These are phyloP conservation scores for Dryas drummondii DNA, from an alignment of 306 rosid species.

Conservation along the genomic window DNA sequence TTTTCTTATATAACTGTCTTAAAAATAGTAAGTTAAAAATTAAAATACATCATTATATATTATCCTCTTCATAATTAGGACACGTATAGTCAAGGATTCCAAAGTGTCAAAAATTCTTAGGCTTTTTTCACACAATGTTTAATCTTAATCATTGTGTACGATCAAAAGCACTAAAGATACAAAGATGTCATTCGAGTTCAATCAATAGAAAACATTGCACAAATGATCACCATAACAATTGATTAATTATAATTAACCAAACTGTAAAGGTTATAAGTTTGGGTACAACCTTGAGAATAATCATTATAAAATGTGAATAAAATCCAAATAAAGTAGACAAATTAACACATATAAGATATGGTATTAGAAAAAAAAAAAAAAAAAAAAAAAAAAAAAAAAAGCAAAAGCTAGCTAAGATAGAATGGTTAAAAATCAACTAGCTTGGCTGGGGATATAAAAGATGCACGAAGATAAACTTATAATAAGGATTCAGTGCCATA, in stretches of 20 bases:
- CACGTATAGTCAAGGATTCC: slow-evolving; percentile 10
- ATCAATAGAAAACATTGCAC: not conserved
- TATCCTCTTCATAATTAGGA: not conserved
- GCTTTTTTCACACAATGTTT: not conserved
- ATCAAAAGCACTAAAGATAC: not conserved
- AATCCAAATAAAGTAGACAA: not conserved
- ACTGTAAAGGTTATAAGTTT: not conserved
- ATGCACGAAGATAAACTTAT: slow-evolving; percentile 19
- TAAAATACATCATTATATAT: not conserved
- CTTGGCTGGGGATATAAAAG: not conserved
- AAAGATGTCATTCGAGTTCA: not conserved
- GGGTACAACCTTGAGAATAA: slow-evolving; percentile 16
- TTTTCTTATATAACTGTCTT: too few relatives aligned
- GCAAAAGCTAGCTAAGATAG: not conserved
- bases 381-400: not conserved
- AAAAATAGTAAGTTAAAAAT: too few relatives aligned
- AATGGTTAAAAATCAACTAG: not conserved
- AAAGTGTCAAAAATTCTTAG: not conserved
- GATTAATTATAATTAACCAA: not conserved
- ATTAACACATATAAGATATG: not conserved
- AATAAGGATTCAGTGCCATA: slow-evolving; percentile 2
- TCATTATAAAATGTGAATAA: not conserved
- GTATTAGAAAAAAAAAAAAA: not conserved
- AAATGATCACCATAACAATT: not conserved
- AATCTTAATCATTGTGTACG: not conserved